Evolutionary conservation across 495 filamentous ascomycete species (phyloP), one percentile per base, ranked within the genome.

Genomic region (Xylaria acuta): DNA sequence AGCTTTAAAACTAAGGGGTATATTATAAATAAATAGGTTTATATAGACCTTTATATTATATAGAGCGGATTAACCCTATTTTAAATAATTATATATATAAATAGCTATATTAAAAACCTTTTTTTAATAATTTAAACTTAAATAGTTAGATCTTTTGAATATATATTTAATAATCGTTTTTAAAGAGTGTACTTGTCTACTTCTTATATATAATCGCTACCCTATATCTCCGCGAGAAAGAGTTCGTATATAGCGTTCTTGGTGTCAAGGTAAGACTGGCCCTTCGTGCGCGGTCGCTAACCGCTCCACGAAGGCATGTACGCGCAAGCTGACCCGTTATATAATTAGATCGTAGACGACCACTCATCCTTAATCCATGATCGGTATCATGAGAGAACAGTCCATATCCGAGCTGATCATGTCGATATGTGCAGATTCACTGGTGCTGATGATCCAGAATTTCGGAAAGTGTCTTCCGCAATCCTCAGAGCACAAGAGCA

Each of bases 381-480:
- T 30, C 73, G 67, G 34, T 54, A 14, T 6, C 60, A 72, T 43
- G 81, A 83, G 69, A 77, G 69, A 1, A 67, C 45, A 1, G 56
- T 82, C 22, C 78, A 80, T 34, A 83, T 84, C 53, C 69, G 47
- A 3, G 56, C 72, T 16, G 72, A 83, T 51, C 83, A 85, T 64
- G 82, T 78, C 71, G 81, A 81, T 5, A 84, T 85, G 79, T 85
- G 82, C 68, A 76, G 81, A 0, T 85, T 85, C 47, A 73, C 63
- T 5, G 77, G 79, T 53, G 64, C 41, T 18, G 62, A 80, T 34
- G 82, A 85, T 30, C 32, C 65, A 20, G 78, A 81, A 58, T 81
- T 78, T 62, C 63, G 36, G 47, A 81, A 81, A 70, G 78, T 79
- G 60, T n/a, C 71, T 63, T 38, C 8, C 20, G 32, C 34, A 40